A percentile compares a stretch with the other conserved stretches of the same genome.
Conservation (phyloP, 176 grass and related monocot species). For the Lolium perenne region DNA sequence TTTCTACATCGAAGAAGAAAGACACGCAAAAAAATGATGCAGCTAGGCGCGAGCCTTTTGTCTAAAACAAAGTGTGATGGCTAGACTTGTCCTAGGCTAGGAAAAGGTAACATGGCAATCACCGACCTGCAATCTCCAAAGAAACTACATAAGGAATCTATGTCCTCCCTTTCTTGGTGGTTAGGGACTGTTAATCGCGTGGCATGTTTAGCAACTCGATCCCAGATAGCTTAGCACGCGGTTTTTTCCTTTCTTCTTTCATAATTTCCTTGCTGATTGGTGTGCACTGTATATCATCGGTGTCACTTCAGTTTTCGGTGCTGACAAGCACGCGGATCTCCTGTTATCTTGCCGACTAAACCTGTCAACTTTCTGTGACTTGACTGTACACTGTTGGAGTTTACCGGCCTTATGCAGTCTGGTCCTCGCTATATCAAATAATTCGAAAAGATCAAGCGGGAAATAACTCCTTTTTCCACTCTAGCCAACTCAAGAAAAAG, state of each 20-base stretch:
- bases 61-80: not conserved
- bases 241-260: not conserved
- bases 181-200: not conserved
- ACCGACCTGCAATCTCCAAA: conserved; percentile 13
- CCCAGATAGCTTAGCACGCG: not conserved
- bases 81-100: not conserved
- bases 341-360: conserved; percentile 1
- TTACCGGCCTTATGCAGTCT: not conserved
- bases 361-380: not conserved
- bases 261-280: not conserved
- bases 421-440: not conserved
- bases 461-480: not conserved
- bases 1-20: not conserved
- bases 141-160: not conserved
- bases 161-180: not conserved
- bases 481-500: not conserved
- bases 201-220: conserved; percentile 5
- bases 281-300: not conserved
- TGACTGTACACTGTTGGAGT: not conserved
- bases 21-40: not conserved
- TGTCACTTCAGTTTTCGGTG: conserved; percentile 31
- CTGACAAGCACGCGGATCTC: not conserved
- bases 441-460: not conserved
- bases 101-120: conserved; percentile 40
- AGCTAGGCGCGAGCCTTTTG: not conserved